Conservation (phyloP, 768 basidiomycete genomes). For the Podaxis sp. region DNA sequence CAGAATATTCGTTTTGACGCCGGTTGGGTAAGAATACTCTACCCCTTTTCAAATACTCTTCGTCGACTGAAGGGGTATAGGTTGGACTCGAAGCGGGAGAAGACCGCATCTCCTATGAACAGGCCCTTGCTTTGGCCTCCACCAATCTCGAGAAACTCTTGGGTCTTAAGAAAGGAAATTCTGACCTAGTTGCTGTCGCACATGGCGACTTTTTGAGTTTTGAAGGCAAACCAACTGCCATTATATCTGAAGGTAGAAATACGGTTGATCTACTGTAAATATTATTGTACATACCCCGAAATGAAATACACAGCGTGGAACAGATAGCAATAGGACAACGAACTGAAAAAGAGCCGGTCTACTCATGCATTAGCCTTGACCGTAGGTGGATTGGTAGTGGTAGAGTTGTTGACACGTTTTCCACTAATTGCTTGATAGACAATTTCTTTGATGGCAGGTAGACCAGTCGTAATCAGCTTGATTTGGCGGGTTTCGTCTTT, state of each 20-base stretch:
- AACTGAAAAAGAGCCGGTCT: neutral
- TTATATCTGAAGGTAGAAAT: constrained; percentile 24
- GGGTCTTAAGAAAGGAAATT: constrained; percentile 29
- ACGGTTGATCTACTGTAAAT: constrained; percentile 10
- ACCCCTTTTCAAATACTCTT: neutral
- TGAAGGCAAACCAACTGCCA: constrained; percentile 34
- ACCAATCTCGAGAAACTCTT: constrained; percentile 39
- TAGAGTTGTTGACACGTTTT: neutral
- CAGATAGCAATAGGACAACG: constrained; percentile 9
- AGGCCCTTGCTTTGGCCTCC: constrained; percentile 35
- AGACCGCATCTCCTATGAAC: constrained; percentile 24
- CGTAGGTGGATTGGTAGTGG: neutral
- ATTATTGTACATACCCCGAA: constrained; percentile 7
- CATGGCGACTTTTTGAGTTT: constrained; percentile 33
- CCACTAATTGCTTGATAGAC: constrained; percentile 29
- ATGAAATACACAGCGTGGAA: neutral
- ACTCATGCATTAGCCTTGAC: constrained; percentile 2
- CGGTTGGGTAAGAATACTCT: constrained; percentile 56
- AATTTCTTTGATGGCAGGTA: constrained; percentile 60
- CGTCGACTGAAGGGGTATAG: constrained; percentile 12
- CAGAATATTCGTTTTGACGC: constrained; percentile 71
- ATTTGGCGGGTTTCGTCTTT: constrained; percentile 71
- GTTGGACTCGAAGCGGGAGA: constrained; percentile 25
- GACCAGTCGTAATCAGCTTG: constrained; percentile 62
- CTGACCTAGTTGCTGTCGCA: constrained; percentile 34